A percentile compares a stretch with the other conserved stretches of the same genome.
Evolutionary conservation across 768 basidiomycete genomes (phyloP).

Genomic region (Tulasnella sp.): DNA sequence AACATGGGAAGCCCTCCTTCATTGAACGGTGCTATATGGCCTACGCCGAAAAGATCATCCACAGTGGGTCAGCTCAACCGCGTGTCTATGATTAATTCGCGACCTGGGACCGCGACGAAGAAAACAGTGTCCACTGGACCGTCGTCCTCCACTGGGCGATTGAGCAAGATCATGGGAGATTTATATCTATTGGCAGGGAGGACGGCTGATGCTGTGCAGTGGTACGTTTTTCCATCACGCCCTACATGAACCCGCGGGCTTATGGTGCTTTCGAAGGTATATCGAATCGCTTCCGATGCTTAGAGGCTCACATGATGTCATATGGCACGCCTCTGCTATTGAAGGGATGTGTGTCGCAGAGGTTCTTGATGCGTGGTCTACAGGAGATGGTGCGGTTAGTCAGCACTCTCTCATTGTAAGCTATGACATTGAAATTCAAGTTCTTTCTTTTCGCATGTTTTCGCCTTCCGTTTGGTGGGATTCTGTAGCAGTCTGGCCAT

Average conservation of each 20-base stretch:
- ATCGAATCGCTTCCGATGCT: conserved; percentile 73
- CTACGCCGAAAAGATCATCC: not conserved
- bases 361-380: conserved; percentile 76
- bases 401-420: conserved; percentile 18
- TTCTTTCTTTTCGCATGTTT: conserved; percentile 20
- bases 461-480: conserved; percentile 8
- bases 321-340: conserved; percentile 82
- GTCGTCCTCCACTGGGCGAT: conserved; percentile 69
- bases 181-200: conserved; percentile 82
- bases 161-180: conserved; percentile 82
- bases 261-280: conserved; percentile 43
- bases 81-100: not conserved
- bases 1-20: not conserved
- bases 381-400: conserved; percentile 60
- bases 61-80: not conserved
- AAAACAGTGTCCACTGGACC: conserved; percentile 52
- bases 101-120: conserved; percentile 35
- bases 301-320: conserved; percentile 57
- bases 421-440: conserved; percentile 9
- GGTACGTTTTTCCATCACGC: conserved; percentile 40
- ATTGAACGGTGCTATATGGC: not conserved
- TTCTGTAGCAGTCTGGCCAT: conserved; percentile 41
- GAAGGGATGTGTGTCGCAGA: conserved; percentile 76
- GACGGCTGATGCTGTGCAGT: conserved; percentile 65
- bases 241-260: too few relatives aligned